Percentiles rank a stretch among this genome's conserved stretches.
Conservation (phyloP, 1,139 yeast species). For the Protomyces pachydermus region DNA sequence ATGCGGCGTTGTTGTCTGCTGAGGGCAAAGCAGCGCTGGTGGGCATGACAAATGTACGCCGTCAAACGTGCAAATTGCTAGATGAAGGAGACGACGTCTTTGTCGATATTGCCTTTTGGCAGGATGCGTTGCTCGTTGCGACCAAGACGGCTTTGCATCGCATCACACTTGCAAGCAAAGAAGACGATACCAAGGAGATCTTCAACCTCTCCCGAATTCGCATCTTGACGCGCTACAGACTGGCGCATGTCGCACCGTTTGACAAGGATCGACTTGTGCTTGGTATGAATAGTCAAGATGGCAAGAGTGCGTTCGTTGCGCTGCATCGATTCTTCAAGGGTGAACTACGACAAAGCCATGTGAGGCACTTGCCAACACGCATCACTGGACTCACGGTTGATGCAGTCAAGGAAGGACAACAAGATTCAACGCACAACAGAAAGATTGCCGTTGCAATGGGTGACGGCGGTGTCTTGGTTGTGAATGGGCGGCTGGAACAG, state of each 20-base stretch:
- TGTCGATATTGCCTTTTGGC: conserved; percentile 11
- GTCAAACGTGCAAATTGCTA: background rate
- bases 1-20: conserved; percentile 15
- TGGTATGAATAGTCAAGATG: conserved; percentile 5
- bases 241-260: background rate
- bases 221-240: background rate
- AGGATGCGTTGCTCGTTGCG: conserved; percentile 7
- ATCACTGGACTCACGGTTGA: background rate
- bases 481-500: background rate
- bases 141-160: background rate
- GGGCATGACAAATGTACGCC: background rate
- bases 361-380: conserved; percentile 4
- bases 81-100: background rate
- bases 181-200: background rate
- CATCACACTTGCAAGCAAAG: background rate
- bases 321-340: conserved; percentile 9
- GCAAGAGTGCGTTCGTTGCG: conserved; percentile 12
- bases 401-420: background rate
- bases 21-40: conserved; percentile 17
- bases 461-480: conserved; percentile 4
- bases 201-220: conserved; percentile 3
- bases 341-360: conserved; percentile 8
- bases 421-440: background rate
- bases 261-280: conserved; percentile 2
- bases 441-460: conserved; percentile 2